Base-by-base conservation (phyloP, 495 filamentous ascomycete species). In the Penicillium coffeae region DNA sequence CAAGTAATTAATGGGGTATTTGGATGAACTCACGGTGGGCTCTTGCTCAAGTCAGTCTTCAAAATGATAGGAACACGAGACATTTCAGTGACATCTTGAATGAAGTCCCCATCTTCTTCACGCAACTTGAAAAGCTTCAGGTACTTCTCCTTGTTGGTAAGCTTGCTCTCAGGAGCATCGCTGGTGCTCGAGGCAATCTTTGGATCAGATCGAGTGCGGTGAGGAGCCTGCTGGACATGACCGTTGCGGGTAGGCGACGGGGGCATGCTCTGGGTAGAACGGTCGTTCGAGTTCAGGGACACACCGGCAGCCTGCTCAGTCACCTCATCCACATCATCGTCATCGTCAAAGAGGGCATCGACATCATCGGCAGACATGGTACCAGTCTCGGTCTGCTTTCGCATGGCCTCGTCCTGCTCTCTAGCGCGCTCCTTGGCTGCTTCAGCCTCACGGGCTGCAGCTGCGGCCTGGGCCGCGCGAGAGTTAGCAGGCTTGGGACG, bases 61-160 rank as follows among this genome's bases (percentile, higher is more conserved):
- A 98, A 71, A 58, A 97, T 95, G 48, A 98, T 88, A 2, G 93
- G 93, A 42, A 98, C 89, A 46, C 90, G 79, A 30, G 90, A 92
- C 89, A 98, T 96, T 78, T 98, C 93, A 20, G 83, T 89, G 51
- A 98, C 90, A 65, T 97, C 93, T 66, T 98, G 93, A 59, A 98
- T 95, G 72, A 94, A 91, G 45, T 96, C 89, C 27, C 94, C 90
- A 52, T 87, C 86, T 70, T 94, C 90, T 60, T 98, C 94, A 37
- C 94, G 76, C 56, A 98, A 73, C 56, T 83, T 84, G 74, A 98
- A 97, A 41, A 90, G 74, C 59, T 85, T 88, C 50, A 95, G 65
- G 68, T 96, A 97, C 71, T 94, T 95, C 76, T 97, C 93, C 76
- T 94, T 95, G 75, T 95, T 89, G 49, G 79, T 90, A 62, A 90